Conservation (phyloP, 2,329 filamentous ascomycete species). For the Myotisia sp. region DNA sequence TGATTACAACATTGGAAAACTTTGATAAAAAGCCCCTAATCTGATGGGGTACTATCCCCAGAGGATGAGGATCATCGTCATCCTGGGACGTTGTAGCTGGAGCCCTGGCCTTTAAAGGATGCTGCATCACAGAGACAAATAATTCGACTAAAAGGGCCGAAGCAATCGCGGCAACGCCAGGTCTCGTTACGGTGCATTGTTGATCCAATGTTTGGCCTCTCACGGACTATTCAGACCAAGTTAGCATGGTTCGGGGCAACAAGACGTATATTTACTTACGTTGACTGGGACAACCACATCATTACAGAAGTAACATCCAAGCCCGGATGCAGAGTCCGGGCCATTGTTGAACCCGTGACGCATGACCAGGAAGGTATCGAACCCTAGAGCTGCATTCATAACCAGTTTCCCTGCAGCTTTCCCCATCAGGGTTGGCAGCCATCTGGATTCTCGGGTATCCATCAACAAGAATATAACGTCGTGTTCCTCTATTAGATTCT, state of each 20-base stretch:
- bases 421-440: constrained; percentile 91
- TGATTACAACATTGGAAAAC: constrained; percentile 45
- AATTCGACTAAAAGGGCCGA: constrained; percentile 84
- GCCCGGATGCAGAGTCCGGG: constrained; percentile 45
- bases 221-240: constrained; percentile 46
- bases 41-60: constrained; percentile 46
- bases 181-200: constrained; percentile 92
- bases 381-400: constrained; percentile 89
- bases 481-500: constrained; percentile 63
- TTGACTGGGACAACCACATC: constrained; percentile 90
- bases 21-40: constrained; percentile 49
- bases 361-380: constrained; percentile 96
- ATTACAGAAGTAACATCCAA: constrained; percentile 97
- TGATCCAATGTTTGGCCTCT: constrained; percentile 94
- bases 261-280: too few relatives aligned
- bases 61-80: constrained; percentile 34
- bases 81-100: constrained; percentile 22
- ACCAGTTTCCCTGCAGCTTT: constrained; percentile 89
- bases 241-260: too few relatives aligned
- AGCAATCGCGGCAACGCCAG: constrained; percentile 81
- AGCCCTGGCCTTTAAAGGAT: constrained; percentile 44
- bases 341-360: constrained; percentile 61
- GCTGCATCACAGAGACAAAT: constrained; percentile 73
- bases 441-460: constrained; percentile 87
- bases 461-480: constrained; percentile 93